Evolutionary conservation across 192 early-diverging fungal genomes (phyloP).

Genomic region (Bifiguratus adelaidae): DNA sequence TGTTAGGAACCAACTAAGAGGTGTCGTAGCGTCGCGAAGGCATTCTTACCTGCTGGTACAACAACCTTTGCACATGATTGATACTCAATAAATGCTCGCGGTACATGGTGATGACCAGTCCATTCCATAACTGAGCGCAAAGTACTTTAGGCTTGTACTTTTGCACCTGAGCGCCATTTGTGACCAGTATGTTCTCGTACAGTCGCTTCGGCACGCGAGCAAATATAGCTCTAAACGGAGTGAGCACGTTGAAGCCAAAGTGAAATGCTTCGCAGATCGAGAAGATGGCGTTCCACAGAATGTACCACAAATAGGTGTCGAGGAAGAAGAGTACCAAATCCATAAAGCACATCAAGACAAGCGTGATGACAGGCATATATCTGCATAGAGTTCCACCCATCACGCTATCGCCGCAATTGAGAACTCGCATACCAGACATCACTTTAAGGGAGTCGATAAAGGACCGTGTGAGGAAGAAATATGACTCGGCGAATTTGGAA

Average conservation of each 20-base stretch:
- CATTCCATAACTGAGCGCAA: conserved; percentile 79
- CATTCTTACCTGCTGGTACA: conserved; percentile 63
- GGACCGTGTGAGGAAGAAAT: conserved; percentile 71
- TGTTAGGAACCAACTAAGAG: not conserved
- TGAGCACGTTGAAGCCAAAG: conserved; percentile 71
- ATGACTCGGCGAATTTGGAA: conserved; percentile 72
- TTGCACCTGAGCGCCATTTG: conserved; percentile 49
- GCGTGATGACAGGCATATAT: conserved; percentile 56
- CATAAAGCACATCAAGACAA: conserved; percentile 61
- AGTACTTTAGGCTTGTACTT: conserved; percentile 72
- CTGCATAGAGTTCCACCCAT: conserved; percentile 44
- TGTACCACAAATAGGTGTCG: conserved; percentile 85
- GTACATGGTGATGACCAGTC: conserved; percentile 75
- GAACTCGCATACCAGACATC: conserved; percentile 28
- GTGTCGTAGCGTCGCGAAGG: no score
- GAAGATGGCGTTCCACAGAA: conserved; percentile 76
- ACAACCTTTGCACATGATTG: conserved; percentile 59
- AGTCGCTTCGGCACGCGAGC: conserved; percentile 71
- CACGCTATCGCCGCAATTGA: conserved; percentile 48
- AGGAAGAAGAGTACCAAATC: conserved; percentile 72
- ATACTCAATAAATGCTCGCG: conserved; percentile 65
- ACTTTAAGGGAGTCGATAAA: conserved; percentile 66
- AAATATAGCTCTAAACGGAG: conserved; percentile 75
- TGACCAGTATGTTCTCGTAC: conserved; percentile 61
- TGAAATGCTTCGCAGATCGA: conserved; percentile 66